Percentiles rank a stretch among this genome's conserved stretches.
Evolutionary conservation across 371 early-diverging fungal species (phyloP).

Genomic region (Mortierella sp.): DNA sequence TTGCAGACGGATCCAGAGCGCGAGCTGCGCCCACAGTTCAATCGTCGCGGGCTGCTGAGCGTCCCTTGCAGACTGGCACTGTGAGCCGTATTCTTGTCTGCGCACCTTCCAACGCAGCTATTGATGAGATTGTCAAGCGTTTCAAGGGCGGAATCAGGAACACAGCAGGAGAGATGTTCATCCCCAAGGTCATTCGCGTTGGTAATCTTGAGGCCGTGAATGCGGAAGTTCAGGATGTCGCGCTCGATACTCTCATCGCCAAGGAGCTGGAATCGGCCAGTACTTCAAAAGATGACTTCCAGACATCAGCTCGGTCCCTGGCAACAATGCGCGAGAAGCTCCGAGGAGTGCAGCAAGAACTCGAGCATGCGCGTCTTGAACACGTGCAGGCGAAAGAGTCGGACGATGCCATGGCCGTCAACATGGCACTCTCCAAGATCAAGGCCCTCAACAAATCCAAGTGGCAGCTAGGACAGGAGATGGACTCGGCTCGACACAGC

Average conservation of each 20-base stretch:
- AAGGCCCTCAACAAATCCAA: constrained; percentile 45
- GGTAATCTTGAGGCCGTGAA: constrained; percentile 85
- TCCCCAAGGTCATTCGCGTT: constrained; percentile 87
- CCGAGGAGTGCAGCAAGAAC: constrained; percentile 44
- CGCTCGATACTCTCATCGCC: constrained; percentile 75
- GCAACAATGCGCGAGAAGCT: constrained; percentile 43
- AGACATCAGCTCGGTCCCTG: constrained; percentile 39
- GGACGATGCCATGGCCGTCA: constrained; percentile 39
- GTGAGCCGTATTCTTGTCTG: constrained; percentile 83
- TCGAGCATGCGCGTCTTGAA: constrained; percentile 62
- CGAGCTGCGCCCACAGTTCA: constrained; percentile 30
- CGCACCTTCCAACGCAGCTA: constrained; percentile 98
- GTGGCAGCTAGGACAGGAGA: constrained; percentile 48
- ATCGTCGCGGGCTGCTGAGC: constrained; percentile 23
- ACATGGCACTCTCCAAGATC: constrained; percentile 46
- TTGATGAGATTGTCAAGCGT: constrained; percentile 96
- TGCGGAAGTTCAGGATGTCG: constrained; percentile 77
- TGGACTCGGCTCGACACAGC: constrained; percentile 53
- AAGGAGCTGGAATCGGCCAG: constrained; percentile 61
- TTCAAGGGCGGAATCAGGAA: constrained; percentile 78
- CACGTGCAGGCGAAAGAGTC: constrained; percentile 69
- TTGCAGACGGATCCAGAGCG: constrained; percentile 61
- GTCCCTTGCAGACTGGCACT: constrained; percentile 18
- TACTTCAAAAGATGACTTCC: constrained; percentile 45
- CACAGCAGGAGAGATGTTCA: constrained; percentile 62